A percentile compares a stretch with the other conserved stretches of the same genome.
These are phyloP conservation scores for Boletellus deceptivus DNA, from an alignment of 1,284 basidiomycete species.

Conservation along the genomic window DNA sequence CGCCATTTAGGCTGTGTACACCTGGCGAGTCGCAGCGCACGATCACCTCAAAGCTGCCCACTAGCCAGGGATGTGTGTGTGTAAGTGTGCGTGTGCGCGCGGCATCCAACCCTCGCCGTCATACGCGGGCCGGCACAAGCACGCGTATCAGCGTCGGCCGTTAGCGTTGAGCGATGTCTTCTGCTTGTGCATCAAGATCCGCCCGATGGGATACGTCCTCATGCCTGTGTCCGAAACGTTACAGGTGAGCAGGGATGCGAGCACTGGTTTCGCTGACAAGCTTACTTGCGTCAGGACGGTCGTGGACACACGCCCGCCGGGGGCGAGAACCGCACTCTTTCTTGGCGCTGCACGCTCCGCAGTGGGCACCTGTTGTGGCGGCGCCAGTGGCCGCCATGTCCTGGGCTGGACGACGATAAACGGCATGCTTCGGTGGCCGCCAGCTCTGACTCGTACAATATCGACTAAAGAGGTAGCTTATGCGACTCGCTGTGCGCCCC, in stretches of 20 bases:
- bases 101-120: constrained; percentile 7
- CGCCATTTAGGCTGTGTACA: constrained; percentile 16
- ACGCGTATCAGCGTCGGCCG: not conserved
- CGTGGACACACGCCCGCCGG: constrained; percentile 7
- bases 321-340: not conserved
- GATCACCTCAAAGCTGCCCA: constrained; percentile 19
- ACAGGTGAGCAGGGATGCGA: constrained; percentile 1
- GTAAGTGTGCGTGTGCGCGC: not conserved
- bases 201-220: constrained; percentile 10
- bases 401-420: not conserved
- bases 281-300: not conserved
- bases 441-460: not conserved
- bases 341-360: constrained; percentile 5
- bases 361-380: not conserved
- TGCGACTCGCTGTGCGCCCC: not conserved
- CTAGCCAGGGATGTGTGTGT: constrained; percentile 1
- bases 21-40: constrained; percentile 1
- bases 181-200: constrained; percentile 15
- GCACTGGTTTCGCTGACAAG: constrained; percentile 9
- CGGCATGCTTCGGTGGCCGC: not conserved
- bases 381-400: not conserved
- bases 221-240: not conserved
- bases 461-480: constrained; percentile 1
- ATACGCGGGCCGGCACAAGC: not conserved
- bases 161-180: not conserved